phyloP scores from a whole-genome alignment of 768 basidiomycete species.

The Dendrothele bispora region DNA sequence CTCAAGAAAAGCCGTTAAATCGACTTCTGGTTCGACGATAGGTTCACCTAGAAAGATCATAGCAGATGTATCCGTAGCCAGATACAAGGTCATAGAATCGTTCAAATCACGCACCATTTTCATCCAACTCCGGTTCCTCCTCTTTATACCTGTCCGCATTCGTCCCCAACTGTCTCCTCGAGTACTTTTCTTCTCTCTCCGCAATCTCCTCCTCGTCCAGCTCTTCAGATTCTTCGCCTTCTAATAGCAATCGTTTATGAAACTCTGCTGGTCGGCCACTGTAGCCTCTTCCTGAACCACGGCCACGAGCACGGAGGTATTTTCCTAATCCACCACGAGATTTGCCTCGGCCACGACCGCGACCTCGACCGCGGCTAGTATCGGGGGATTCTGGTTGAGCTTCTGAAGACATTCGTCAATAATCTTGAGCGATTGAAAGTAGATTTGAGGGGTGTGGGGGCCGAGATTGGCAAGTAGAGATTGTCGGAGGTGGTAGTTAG shows the following conservation, averaged over 20 bases:
- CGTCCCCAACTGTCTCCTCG: slow-evolving; percentile 58
- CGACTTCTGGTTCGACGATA: slow-evolving; percentile 68
- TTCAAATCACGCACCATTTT: slow-evolving; percentile 71
- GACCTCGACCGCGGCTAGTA: too few relatives aligned
- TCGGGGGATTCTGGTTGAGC: too few relatives aligned
- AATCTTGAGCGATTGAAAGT: too few relatives aligned
- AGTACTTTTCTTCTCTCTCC: slow-evolving; percentile 50
- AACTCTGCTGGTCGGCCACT: slow-evolving; percentile 74
- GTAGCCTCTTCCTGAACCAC: slow-evolving; percentile 53
- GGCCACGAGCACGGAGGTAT: slow-evolving; percentile 33
- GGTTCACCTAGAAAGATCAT: slow-evolving; percentile 52
- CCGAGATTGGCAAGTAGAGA: too few relatives aligned
- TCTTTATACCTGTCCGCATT: slow-evolving; percentile 79
- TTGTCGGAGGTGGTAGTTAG: too few relatives aligned
- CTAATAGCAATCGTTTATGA: slow-evolving; percentile 56
- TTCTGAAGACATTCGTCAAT: too few relatives aligned
- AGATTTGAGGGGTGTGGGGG: too few relatives aligned
- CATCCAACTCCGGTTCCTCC: slow-evolving; percentile 65
- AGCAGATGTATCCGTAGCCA: background rate
- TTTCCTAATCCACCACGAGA: slow-evolving; percentile 7
- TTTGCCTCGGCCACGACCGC: slow-evolving; percentile 5
- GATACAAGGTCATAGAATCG: too few relatives aligned
- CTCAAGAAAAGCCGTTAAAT: slow-evolving; percentile 66
- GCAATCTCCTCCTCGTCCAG: slow-evolving; percentile 49
- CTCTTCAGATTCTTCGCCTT: slow-evolving; percentile 52